Evolutionary conservation across 2,329 filamentous ascomycete species (phyloP).

Genomic region (Scorias spongiosa): DNA sequence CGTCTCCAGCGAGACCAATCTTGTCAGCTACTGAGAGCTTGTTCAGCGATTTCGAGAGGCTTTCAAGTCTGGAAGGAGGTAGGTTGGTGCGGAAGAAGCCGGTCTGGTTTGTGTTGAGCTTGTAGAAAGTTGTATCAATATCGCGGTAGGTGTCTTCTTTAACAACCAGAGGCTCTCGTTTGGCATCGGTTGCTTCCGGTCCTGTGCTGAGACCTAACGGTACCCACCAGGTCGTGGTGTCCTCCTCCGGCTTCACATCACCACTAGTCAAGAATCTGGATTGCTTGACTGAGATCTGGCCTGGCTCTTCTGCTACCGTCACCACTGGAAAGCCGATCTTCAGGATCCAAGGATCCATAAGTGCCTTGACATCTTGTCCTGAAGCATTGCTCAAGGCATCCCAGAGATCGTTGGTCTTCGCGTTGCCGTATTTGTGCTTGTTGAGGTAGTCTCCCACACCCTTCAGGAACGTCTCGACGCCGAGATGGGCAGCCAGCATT

Average conservation of each 20-base stretch:
- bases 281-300: constrained; percentile 70
- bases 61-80: constrained; percentile 64
- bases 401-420: constrained; percentile 86
- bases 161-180: constrained; percentile 52
- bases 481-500: constrained; percentile 86
- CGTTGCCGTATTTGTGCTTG: constrained; percentile 74
- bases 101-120: constrained; percentile 77
- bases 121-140: constrained; percentile 72
- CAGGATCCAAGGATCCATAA: constrained; percentile 92
- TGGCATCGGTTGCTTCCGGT: constrained; percentile 44
- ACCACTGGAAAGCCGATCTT: constrained; percentile 91
- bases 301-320: constrained; percentile 68
- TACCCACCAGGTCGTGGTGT: constrained; percentile 90
- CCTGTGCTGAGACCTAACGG: constrained; percentile 75
- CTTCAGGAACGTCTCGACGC: constrained; percentile 73
- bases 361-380: constrained; percentile 65
- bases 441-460: constrained; percentile 85
- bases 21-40: constrained; percentile 74
- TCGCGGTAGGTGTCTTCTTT: constrained; percentile 65
- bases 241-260: constrained; percentile 80
- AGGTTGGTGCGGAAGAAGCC: constrained; percentile 93
- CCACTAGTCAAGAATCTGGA: constrained; percentile 82
- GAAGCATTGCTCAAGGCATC: constrained; percentile 73
- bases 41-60: constrained; percentile 62
- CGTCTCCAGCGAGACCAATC: constrained; percentile 82